Conservation (phyloP, 176 grass and related monocot genomes). For the Thalia dealbata region DNA sequence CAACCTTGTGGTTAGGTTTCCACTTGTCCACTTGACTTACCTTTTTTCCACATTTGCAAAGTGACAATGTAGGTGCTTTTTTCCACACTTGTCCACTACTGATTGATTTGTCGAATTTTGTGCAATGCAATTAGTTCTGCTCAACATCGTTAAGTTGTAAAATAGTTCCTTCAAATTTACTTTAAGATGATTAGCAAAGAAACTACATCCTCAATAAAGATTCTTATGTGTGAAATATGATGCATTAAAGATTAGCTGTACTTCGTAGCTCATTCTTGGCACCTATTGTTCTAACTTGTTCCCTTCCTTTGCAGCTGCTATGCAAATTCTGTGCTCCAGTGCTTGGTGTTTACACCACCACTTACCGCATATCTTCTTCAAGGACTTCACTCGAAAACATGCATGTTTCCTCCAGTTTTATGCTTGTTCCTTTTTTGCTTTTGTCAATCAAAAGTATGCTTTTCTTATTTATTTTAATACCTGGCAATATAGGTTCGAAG, state of each 20-base stretch:
- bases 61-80: background rate
- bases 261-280: too few species aligned
- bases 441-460: background rate
- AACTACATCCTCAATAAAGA: background rate
- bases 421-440: background rate
- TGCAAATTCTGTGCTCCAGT: constrained; percentile 26
- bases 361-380: constrained; percentile 26
- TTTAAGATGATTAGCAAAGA: background rate
- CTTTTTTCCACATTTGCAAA: background rate
- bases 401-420: constrained; percentile 13
- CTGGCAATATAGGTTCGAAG: constrained; percentile 4
- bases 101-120: background rate
- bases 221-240: background rate
- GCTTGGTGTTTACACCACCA: constrained; percentile 19
- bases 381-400: constrained; percentile 26
- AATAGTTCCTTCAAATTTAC: background rate
- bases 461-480: constrained; percentile 10
- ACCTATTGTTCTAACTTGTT: background rate
- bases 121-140: background rate
- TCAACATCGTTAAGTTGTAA: background rate
- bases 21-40: background rate
- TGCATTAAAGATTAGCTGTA: too few species aligned
- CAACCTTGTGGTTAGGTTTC: background rate
- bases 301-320: constrained; percentile 21
- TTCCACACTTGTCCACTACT: too few species aligned